Evolutionary conservation across 345 rosid species (phyloP).

Genomic region (Geranium brycei): DNA sequence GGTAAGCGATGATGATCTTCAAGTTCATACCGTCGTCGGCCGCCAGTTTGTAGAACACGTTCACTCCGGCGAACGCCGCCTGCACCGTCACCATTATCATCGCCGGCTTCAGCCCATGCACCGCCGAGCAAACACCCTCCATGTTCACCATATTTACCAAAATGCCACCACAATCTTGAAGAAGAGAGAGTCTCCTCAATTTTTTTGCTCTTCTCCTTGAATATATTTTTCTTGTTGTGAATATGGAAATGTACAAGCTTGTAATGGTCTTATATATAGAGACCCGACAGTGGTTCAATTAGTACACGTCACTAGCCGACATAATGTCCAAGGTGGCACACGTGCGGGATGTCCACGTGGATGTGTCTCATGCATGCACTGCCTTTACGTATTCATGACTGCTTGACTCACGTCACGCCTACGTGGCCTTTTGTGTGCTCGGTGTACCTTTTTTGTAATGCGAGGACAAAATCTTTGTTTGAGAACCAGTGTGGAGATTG

Average conservation of each 20-base stretch:
- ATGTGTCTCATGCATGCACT: background rate
- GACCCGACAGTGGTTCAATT: too few species aligned
- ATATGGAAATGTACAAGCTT: background rate
- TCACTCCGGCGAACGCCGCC: conserved; percentile 10
- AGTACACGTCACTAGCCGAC: background rate
- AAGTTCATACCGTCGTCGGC: conserved; percentile 18
- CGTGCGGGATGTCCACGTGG: background rate
- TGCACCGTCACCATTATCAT: conserved; percentile 19
- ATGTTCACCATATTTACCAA: background rate
- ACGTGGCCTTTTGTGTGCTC: background rate
- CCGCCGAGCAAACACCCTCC: background rate
- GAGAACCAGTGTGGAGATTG: too few species aligned
- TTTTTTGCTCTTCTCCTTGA: background rate
- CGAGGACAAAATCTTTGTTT: too few species aligned
- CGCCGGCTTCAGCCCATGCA: conserved; percentile 12
- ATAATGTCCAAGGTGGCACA: background rate
- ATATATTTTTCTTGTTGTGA: too few species aligned
- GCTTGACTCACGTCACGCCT: background rate
- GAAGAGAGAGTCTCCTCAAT: background rate
- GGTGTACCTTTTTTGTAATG: too few species aligned
- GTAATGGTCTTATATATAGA: background rate
- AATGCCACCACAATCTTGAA: background rate
- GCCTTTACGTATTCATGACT: background rate
- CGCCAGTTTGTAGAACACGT: conserved; percentile 14
- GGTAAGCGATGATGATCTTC: conserved; percentile 16